Evolutionary conservation across 2,329 filamentous ascomycete genomes (phyloP).

Genomic region (Periconia sp.): DNA sequence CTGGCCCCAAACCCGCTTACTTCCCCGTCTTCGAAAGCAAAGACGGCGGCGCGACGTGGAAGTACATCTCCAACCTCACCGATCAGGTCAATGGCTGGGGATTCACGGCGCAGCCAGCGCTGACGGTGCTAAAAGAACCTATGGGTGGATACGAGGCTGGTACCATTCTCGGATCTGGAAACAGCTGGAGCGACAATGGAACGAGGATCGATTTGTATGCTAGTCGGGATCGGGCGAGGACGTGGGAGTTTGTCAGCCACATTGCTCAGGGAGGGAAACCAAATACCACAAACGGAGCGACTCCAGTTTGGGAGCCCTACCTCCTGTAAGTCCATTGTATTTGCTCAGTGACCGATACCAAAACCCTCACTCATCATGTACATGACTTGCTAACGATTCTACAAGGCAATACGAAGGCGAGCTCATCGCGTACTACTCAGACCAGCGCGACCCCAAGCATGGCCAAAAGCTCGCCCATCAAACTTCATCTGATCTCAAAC

Average conservation of each 20-base stretch:
- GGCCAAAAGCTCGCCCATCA: constrained; percentile 28
- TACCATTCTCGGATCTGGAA: constrained; percentile 48
- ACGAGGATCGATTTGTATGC: constrained; percentile 25
- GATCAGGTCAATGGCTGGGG: constrained; percentile 66
- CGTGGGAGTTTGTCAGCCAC: constrained; percentile 26
- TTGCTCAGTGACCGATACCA: no score
- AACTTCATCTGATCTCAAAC: constrained; percentile 18
- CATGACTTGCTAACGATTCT: not conserved
- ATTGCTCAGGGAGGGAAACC: constrained; percentile 19
- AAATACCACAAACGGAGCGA: constrained; percentile 22
- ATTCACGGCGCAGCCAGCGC: constrained; percentile 52
- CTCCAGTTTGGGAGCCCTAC: constrained; percentile 28
- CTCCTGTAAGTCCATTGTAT: constrained; percentile 17
- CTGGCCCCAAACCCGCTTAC: constrained; percentile 23
- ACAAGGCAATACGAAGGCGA: constrained; percentile 19
- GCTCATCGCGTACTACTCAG: constrained; percentile 26
- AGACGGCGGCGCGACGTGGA: constrained; percentile 56
- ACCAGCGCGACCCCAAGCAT: constrained; percentile 26
- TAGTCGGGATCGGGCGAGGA: constrained; percentile 19
- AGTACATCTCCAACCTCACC: constrained; percentile 59
- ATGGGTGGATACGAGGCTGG: constrained; percentile 21
- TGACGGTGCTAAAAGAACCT: constrained; percentile 14
- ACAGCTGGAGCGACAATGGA: constrained; percentile 50
- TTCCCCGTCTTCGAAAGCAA: constrained; percentile 47
- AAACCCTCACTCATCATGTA: not conserved